Evolutionary conservation across 768 basidiomycete species (phyloP), one percentile per base, ranked within the genome.

Genomic region (Tylopilus rubrobrunneus): DNA sequence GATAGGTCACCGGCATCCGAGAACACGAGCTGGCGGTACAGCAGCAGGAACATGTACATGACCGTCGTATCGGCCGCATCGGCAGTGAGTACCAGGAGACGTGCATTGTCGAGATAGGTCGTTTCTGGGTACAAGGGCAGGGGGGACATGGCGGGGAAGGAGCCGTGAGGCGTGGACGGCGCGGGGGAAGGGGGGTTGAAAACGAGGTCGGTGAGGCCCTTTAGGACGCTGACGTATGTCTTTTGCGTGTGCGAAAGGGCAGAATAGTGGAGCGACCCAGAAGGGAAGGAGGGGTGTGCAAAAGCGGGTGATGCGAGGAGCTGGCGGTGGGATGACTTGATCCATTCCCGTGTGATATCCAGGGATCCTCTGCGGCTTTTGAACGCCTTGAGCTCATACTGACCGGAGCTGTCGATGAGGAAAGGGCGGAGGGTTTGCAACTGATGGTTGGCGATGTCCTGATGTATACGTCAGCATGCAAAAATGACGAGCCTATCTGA

Each of bases 371-470:
- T 78, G 55, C 79, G 76, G 60, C 79, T 76, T 68, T 84, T 82
- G 74, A 95, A 89, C 27, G 84, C 83, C 64, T 83, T 81, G 58
- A 86, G 77, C 67, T 96, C 92, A 63, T 89, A 90, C 39, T 84
- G 82, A 21, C 86, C 83, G 1, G 93, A 85, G 37, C 85, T 84
- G 55, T 85, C 82, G 61, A 90, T 79, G 52, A 97, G 81, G 74
- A 86, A 92, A n/a, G 92, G 91, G 47, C 93, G 86, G n/a, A 95
- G 78, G 31, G 89, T 86, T 65, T 92, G 88, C 31, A 97, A 81
- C 72, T 96, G 94, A 72, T 96, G 94, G 68, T 97, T 97, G 27
- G 94, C 94, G 57, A 97, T 94, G 69, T 97, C 94, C 93, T 96
- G 63, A 40, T 65, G 27, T 28, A 56, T 57, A 57, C 56, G 60